phyloP scores from a whole-genome alignment of 2,329 filamentous ascomycete species.

The Trichoderma sp. region DNA sequence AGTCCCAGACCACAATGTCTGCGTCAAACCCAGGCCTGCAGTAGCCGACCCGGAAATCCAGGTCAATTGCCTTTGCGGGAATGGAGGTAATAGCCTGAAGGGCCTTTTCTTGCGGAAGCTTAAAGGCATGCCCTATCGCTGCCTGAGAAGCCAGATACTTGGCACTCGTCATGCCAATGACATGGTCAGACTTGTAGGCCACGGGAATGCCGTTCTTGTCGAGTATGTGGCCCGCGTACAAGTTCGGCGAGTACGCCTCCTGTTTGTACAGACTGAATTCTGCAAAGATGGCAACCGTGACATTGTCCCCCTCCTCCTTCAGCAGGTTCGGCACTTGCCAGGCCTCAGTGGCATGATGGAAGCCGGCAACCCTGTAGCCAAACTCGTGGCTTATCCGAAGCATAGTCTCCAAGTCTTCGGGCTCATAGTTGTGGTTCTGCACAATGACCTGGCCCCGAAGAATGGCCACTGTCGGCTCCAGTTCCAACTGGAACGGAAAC shows the following conservation, averaged over 20 bases:
- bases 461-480: constrained; percentile 46
- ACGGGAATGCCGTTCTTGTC: constrained; percentile 45
- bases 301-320: constrained; percentile 41
- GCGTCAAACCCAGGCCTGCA: constrained; percentile 51
- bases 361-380: constrained; percentile 42
- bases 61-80: constrained; percentile 48
- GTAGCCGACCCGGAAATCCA: constrained; percentile 50
- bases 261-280: constrained; percentile 48
- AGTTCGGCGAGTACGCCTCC: constrained; percentile 46
- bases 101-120: constrained; percentile 25
- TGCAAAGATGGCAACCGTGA: constrained; percentile 49
- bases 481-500: constrained; percentile 43
- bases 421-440: constrained; percentile 50
- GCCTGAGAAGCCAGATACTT: constrained; percentile 49
- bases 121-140: constrained; percentile 45
- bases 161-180: constrained; percentile 40
- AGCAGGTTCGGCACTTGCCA: constrained; percentile 28
- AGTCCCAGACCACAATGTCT: constrained; percentile 54
- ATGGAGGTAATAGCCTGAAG: constrained; percentile 45
- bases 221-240: constrained; percentile 46
- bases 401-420: constrained; percentile 49
- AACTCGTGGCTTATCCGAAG: constrained; percentile 48
- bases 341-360: constrained; percentile 26
- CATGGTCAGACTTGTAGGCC: constrained; percentile 48
- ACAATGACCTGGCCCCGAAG: constrained; percentile 46